Evolutionary conservation across 345 rosid genomes (phyloP).

Genomic region (Schrenkiella parvula): DNA sequence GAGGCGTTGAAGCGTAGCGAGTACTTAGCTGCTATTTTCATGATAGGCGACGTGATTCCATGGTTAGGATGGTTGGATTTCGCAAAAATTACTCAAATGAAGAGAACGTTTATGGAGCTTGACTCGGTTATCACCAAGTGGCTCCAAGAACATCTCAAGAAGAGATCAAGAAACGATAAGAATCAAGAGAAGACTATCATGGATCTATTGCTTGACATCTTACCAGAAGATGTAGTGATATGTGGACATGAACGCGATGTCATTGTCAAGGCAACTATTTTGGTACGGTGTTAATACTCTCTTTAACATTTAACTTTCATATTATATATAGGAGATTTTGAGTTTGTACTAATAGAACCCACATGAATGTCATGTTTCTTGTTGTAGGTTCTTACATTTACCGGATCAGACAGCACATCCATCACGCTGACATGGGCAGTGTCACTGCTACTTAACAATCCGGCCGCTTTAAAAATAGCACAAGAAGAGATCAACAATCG

Average conservation of each 20-base stretch:
- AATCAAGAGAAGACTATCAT: conserved; percentile 40
- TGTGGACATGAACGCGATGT: conserved; percentile 44
- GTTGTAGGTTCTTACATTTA: conserved; percentile 42
- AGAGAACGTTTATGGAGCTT: conserved; percentile 40
- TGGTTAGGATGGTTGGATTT: conserved; percentile 60
- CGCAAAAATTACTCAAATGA: conserved; percentile 45
- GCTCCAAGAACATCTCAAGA: conserved; percentile 52
- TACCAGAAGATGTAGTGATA: conserved; percentile 36
- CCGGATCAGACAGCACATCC: conserved; percentile 54
- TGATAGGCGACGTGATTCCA: conserved; percentile 49
- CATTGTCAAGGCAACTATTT: conserved; percentile 53
- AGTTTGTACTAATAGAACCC: not conserved
- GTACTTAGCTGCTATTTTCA: conserved; percentile 36
- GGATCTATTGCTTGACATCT: conserved; percentile 47
- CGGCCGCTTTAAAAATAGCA: conserved; percentile 31
- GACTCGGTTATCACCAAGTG: conserved; percentile 44
- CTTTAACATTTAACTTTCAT: too few relatives aligned
- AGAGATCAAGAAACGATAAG: conserved; percentile 2
- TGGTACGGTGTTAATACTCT: conserved; percentile 27
- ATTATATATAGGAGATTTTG: too few relatives aligned
- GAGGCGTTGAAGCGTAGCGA: conserved; percentile 40
- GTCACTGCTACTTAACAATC: conserved; percentile 45
- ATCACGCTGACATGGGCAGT: conserved; percentile 45
- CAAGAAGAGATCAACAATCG: conserved; percentile 51
- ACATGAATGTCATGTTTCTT: not conserved